Evolutionary conservation across 208 protist genomes (phyloP), one percentile per base, ranked within the genome.

Genomic region (Crithidia bombi): DNA sequence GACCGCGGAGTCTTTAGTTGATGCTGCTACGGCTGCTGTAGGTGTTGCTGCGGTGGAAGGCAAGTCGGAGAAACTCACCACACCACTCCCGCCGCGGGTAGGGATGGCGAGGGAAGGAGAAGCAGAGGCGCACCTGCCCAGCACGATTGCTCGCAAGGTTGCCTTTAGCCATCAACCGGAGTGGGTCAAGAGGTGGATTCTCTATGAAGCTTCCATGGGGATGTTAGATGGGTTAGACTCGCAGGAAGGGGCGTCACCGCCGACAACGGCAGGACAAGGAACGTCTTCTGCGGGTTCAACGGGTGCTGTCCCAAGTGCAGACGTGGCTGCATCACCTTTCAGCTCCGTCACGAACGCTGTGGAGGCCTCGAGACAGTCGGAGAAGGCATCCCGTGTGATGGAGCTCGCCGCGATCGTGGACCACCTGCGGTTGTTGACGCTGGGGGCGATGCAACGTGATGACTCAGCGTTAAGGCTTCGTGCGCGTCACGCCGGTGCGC

Each of bases 151-250:
- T 2, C 71, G 36, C 5, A 63, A 39, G 19, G 63, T 65, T 10
- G 43, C 57, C 6, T 75, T 73, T 25, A 62, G 65, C 7, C 62
- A 78, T 17, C 75, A 90, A 33, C 85, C 87, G 12, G 86, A 87
- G 72, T 93, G 90, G 86, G 73, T 95, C 35, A 85, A 82, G 72
- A 82, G 86, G 35, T 95, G 90, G 90, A 78, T 89, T 25, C 73
- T 95, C 10, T 95, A 93, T 50, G 90, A 95, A 38, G 87, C 85
- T 0, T 95, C 90, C 11, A 95, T 95, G 90, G 90, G 90, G 50
- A 95, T 87, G 28, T 62, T 95, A 23, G 86, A 95, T 47, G 32
- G 87, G 1, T 64, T 78, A 10, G 83, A 89, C 19, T 28, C 63
- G 12, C 57, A 77, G 1, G 58, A 54, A 25, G 64, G 35, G 15